Percentiles rank a stretch among this genome's conserved stretches.
These are phyloP conservation scores for Cichorium intybus DNA, from an alignment of 140 eudicot species.

Conservation along the genomic window DNA sequence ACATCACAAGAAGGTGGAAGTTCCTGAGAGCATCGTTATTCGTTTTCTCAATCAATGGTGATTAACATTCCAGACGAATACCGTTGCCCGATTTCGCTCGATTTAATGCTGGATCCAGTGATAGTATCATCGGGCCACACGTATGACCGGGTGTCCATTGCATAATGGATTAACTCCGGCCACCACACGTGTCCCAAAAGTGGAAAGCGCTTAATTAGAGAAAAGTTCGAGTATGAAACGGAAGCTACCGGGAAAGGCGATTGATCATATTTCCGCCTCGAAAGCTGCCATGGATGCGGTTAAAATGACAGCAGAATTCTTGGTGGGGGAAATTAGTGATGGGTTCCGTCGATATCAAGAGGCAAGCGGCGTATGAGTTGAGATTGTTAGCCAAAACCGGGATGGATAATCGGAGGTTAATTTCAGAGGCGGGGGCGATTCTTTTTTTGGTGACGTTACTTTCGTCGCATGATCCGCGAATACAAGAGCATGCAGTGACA, in stretches of 20 bases:
- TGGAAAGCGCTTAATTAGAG: constrained; percentile 63
- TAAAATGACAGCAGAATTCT: constrained; percentile 72
- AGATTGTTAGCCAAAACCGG: constrained; percentile 80
- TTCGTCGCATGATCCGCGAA: constrained; percentile 54
- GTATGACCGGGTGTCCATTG: constrained; percentile 69
- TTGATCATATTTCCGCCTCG: constrained; percentile 71
- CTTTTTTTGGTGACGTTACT: constrained; percentile 72
- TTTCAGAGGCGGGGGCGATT: constrained; percentile 86
- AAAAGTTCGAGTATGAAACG: constrained; percentile 49
- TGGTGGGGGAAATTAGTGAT: constrained; percentile 79
- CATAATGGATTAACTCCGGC: constrained; percentile 87
- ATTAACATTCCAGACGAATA: constrained; percentile 70
- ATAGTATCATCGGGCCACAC: constrained; percentile 88
- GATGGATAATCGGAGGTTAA: constrained; percentile 70
- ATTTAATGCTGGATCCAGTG: constrained; percentile 82
- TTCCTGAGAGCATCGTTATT: constrained; percentile 35
- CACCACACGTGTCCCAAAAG: constrained; percentile 88
- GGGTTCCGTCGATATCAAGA: constrained; percentile 68
- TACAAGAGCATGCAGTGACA: constrained; percentile 83
- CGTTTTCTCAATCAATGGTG: constrained; percentile 47
- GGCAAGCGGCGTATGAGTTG: constrained; percentile 80
- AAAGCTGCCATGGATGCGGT: constrained; percentile 72
- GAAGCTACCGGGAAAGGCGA: constrained; percentile 53
- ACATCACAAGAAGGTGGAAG: constrained; percentile 26
- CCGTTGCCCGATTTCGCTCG: constrained; percentile 86